These are phyloP conservation scores for Leccinum fallax DNA, from an alignment of 1,284 basidiomycete genomes.

Conservation along the genomic window DNA sequence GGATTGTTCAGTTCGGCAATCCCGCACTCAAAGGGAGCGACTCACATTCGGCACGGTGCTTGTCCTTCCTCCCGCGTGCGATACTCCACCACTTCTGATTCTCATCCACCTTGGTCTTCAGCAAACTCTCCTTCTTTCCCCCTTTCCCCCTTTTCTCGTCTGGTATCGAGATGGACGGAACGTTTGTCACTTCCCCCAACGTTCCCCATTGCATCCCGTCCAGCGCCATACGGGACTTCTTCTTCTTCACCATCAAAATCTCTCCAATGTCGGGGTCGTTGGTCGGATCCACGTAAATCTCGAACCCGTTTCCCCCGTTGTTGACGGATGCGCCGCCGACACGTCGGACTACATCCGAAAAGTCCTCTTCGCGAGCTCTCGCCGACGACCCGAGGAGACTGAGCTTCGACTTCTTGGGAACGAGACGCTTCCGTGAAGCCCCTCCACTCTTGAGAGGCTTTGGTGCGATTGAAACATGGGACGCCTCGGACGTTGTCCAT, in stretches of 20 bases:
- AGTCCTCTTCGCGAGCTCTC: constrained; percentile 49
- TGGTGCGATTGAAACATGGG: constrained; percentile 38
- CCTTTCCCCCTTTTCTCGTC: constrained; percentile 36
- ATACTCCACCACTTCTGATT: constrained; percentile 81
- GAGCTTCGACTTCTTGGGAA: constrained; percentile 77
- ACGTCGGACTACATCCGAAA: constrained; percentile 63
- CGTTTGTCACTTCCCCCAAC: constrained; percentile 62
- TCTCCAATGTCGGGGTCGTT: constrained; percentile 68
- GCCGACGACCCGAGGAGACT: constrained; percentile 47
- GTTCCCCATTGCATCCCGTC: constrained; percentile 65
- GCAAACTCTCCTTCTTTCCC: constrained; percentile 26
- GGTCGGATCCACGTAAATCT: constrained; percentile 72
- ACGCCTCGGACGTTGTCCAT: constrained; percentile 35
- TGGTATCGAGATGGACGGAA: constrained; percentile 37
- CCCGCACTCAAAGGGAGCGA: neutral
- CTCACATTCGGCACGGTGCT: constrained; percentile 48
- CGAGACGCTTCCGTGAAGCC: constrained; percentile 53
- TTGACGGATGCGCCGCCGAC: constrained; percentile 49
- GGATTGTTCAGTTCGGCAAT: constrained; percentile 22
- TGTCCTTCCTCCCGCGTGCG: constrained; percentile 55
- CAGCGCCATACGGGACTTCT: constrained; percentile 65
- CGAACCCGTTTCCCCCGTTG: constrained; percentile 55
- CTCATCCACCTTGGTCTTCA: constrained; percentile 52
- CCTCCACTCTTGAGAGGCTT: constrained; percentile 29
- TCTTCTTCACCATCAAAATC: constrained; percentile 76